Base-by-base conservation (phyloP, 495 filamentous ascomycete species). In the Chaetomium tenue region DNA sequence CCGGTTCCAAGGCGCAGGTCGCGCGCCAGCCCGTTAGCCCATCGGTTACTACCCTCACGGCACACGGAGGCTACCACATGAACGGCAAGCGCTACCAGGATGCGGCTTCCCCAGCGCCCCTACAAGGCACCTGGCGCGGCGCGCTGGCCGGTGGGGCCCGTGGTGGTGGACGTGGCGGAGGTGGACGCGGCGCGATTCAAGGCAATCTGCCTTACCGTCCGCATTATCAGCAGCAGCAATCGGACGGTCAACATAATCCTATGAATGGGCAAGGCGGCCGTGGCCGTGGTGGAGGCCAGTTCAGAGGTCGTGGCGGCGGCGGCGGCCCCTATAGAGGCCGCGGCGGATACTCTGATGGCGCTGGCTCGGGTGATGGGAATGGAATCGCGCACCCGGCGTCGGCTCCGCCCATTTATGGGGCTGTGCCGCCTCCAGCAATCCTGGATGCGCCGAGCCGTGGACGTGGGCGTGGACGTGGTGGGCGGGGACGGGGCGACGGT, bases 401-500 rank as follows among this genome's bases (percentile, higher is more conserved):
- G 28, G 64, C 51, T 23, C 61, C 65, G 52, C 63, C 65, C 23
- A 25, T 86, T 74, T 96, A 94, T 70, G 80, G 81, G 40, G 85
- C 85, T 58, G 90, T 93, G 11, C 92, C 94, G 5, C 94, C 94
- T 6, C 93, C 93, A 0, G 74, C 89, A 30, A 84, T 66, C 42
- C 67, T 94, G 39, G 84, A 92, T 65, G 57, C 74, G 16, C 74
- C 77, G 25, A 75, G 86, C n/a, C 75, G 83, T 58, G 79, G 87
- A 53, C 78, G 87, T 18, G 77, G 61, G 1, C 53, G 72, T 26
- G 72, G 70, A 8, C 52, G 64, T 11, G 62, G 62, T n/a, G 66
- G 64, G 12, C 48, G 60, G 13, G 63, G 68, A 0, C 16, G 65
- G n/a, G 65, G 64, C 28, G 68, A 60, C 7, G 63, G 53, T 7